Base-by-base conservation (phyloP, 2,329 filamentous ascomycete genomes). In the Helotiales sp. region DNA sequence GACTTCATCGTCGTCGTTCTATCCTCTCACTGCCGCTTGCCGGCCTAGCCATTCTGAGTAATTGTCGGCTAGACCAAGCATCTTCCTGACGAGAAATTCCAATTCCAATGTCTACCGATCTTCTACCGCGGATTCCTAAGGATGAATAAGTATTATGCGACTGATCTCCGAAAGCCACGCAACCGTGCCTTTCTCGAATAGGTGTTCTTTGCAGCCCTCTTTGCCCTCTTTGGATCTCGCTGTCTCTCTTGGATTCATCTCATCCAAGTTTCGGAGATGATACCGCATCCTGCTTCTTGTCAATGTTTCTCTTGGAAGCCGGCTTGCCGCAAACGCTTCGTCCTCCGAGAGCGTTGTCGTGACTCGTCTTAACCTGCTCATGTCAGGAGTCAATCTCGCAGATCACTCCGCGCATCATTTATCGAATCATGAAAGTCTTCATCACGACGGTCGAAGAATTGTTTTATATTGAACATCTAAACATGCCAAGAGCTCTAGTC, bases 351-450 rank as follows among this genome's bases (percentile, higher is more conserved):
- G 36, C 27, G 10, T 15, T 36, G 36, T 54, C 47, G 36, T 48
- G 49, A 54, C 54, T 59, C 56, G 59, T 62, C 53, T 59, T 56
- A 59, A 57, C 53, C 31, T 54, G 50, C 51, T 59, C 33, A 47
- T 24, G 38, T 57, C 25, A 51, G 42, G 50, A 36, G 24, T 49
- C 52, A 52, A 31, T 55, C 15, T 36, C 48, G 59, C 56, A 59
- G 53, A 57, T 59, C 54, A 30, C 53, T 49, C 48, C 47, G 49
- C 25, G 55, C 47, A 58, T 55, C 53, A 19, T 13, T 38, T 9
- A 47, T 54, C 54, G 54, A 60, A 58, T 55, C 52, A 55, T 56
- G 40, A 61, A 58, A 53, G 40, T 36, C 51, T 53, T 46, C 49
- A 52, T 36, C 22, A 31, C 31, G 46, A 22, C n/a, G 49, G 40